phyloP scores from a whole-genome alignment of 345 rosid genomes.

The Cardiospermum halicacabum region DNA sequence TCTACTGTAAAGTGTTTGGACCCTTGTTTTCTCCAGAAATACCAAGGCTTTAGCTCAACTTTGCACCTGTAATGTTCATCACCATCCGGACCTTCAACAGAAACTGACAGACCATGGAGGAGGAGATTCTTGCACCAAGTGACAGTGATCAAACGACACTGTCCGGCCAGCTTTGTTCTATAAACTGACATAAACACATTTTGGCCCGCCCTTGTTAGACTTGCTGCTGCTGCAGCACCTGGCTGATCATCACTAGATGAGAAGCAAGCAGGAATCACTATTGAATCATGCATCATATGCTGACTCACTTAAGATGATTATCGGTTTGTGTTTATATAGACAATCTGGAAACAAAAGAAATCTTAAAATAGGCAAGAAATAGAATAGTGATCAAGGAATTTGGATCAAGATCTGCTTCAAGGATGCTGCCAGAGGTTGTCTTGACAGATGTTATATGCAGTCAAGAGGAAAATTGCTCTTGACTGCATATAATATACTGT shows the following conservation, averaged over 20 bases:
- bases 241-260: conserved; percentile 25
- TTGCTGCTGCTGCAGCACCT: conserved; percentile 7
- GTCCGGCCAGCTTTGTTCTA: conserved; percentile 37
- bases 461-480: conserved; percentile 15
- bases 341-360: background rate
- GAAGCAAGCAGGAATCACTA: conserved; percentile 45
- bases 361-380: background rate
- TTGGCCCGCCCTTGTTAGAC: conserved; percentile 39
- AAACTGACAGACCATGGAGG: conserved; percentile 42
- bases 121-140: conserved; percentile 54
- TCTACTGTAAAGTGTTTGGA: conserved; percentile 39
- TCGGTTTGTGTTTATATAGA: conserved; percentile 2
- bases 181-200: conserved; percentile 41
- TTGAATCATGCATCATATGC: conserved; percentile 38
- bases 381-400: background rate
- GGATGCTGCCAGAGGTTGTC: conserved; percentile 19
- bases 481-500: too few species aligned
- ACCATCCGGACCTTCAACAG: conserved; percentile 34
- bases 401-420: conserved; percentile 16
- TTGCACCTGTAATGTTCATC: conserved; percentile 29
- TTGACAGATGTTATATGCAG: conserved; percentile 16
- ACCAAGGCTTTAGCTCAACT: conserved; percentile 55
- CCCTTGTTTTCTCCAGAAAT: conserved; percentile 59
- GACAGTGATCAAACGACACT: conserved; percentile 37
- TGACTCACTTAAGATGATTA: background rate